A percentile compares a stretch with the other conserved stretches of the same genome.
Evolutionary conservation across 441 rosid genomes (phyloP).

Genomic region (Populus tomentosa): DNA sequence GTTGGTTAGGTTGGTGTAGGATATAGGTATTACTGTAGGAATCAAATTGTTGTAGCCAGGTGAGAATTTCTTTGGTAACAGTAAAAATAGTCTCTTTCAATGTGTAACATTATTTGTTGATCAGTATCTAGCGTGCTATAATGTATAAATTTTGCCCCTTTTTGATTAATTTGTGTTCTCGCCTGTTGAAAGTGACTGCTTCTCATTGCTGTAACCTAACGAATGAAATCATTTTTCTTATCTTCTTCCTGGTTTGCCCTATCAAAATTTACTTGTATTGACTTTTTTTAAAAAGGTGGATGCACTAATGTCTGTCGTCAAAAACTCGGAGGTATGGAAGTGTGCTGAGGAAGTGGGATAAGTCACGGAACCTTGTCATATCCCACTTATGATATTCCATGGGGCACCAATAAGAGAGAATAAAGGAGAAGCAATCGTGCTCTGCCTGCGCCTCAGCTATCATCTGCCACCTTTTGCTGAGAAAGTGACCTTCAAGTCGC

Average conservation of each 20-base stretch:
- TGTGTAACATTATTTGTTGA: conserved; percentile 21
- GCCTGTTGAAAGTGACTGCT: neutral
- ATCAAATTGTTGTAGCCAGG: conserved; percentile 16
- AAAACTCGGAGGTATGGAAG: neutral
- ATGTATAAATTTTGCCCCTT: conserved; percentile 24
- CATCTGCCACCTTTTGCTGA: too few relatives aligned
- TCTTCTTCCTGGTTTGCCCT: neutral
- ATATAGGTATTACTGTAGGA: conserved; percentile 19
- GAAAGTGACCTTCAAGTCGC: too few relatives aligned
- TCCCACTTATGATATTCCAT: neutral
- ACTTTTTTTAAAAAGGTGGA: neutral
- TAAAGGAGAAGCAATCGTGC: neutral
- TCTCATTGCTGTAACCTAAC: neutral
- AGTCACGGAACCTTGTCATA: neutral
- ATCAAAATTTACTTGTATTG: too few relatives aligned
- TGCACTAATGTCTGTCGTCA: neutral
- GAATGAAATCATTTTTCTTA: neutral
- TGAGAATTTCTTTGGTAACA: conserved; percentile 9
- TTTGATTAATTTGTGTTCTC: neutral
- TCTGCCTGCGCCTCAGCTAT: too few relatives aligned
- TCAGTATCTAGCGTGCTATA: conserved; percentile 9
- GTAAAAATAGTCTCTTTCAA: neutral
- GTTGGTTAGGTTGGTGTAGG: conserved; percentile 17
- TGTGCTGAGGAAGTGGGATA: neutral
- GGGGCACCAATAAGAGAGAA: neutral